Percentiles rank a stretch among this genome's conserved stretches.
These are phyloP conservation scores for Kodamaea plutei DNA, from an alignment of 1,139 yeast genomes.

Conservation along the genomic window DNA sequence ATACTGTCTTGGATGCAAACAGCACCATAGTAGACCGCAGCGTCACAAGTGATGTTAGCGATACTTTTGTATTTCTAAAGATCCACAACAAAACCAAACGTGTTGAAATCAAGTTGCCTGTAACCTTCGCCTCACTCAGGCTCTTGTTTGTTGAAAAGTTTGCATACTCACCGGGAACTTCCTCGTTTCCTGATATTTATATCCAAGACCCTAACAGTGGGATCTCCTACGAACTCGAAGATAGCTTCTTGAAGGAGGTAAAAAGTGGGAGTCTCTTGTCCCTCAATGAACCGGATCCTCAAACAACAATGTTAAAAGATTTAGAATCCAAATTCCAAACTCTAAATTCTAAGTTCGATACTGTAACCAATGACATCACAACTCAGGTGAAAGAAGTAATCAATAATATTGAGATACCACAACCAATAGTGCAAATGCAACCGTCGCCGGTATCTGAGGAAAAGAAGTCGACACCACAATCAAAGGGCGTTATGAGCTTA, in stretches of 20 bases:
- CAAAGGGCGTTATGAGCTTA: conserved; percentile 1
- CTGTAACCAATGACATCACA: conserved; percentile 21
- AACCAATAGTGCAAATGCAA: conserved; percentile 7
- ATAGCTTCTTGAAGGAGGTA: conserved; percentile 56
- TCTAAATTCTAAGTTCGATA: conserved; percentile 27
- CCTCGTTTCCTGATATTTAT: conserved; percentile 76
- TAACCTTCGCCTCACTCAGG: conserved; percentile 61
- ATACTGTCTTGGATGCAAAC: not conserved
- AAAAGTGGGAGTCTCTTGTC: conserved; percentile 57
- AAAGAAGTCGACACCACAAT: not conserved
- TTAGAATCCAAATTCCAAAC: conserved; percentile 28
- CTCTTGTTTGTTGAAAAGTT: conserved; percentile 81
- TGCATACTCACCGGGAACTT: conserved; percentile 73
- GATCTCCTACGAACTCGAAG: conserved; percentile 79
- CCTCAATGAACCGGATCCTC: conserved; percentile 39
- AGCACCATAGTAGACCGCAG: not conserved
- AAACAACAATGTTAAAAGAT: conserved; percentile 15
- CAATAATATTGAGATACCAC: conserved; percentile 20
- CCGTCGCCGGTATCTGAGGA: conserved; percentile 4
- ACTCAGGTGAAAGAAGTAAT: conserved; percentile 23
- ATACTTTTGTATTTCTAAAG: conserved; percentile 46
- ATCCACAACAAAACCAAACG: conserved; percentile 62
- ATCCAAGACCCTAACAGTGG: conserved; percentile 58
- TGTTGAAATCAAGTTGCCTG: conserved; percentile 46
- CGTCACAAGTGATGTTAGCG: conserved; percentile 3